Evolutionary conservation across 768 basidiomycete genomes (phyloP), one percentile per base, ranked within the genome.

Genomic region (Lactarius sp.): DNA sequence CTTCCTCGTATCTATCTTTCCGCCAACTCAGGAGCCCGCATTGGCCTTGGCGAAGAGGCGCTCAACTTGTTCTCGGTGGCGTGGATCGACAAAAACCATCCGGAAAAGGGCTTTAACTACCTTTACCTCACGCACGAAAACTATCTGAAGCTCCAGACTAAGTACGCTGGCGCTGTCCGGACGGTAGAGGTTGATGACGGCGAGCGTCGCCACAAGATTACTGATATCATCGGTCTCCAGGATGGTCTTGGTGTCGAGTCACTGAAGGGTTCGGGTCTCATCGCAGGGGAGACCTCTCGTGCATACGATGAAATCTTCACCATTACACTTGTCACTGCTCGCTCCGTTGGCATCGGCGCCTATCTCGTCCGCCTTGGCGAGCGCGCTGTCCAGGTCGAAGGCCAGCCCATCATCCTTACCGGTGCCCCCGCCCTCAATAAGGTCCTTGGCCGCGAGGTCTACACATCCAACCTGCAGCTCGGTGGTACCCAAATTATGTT

Each of bases 401-500:
- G 97, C 50, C 96, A 99, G 70, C 97, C 97, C 2, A 98, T 99
- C 77, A 99, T 99, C 74, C 84, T 99, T 65, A 99, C 97, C 14
- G 97, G 97, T 69, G 96, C 96, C 33, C 85, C 85, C 7, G 97
- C 97, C 4, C 84, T 99, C 68, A 99, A 98, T 83, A 98, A 99
- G 77, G 97, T 99, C 6, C 86, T 99, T 49, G 97, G 97, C 65
- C 90, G 97, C 54, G 97, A 98, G 75, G 97, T 99, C 52, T 98
- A 99, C 75, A 98, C 97, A 9, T 97, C 94, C 59, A 98, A 98
- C 75, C 76, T 99, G 69, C 97, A 98, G 75, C 90, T 99, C 64
- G 97, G 97, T 67, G 97, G 97, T 59, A 98, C 97, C n/a, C 97
- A 99, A 72, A 98, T 99, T 80, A 98, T 99, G 97, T 91, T 94